Evolutionary conservation across 441 rosid genomes (phyloP), one percentile per base, ranked within the genome.

Genomic region (Kokia cookei): DNA sequence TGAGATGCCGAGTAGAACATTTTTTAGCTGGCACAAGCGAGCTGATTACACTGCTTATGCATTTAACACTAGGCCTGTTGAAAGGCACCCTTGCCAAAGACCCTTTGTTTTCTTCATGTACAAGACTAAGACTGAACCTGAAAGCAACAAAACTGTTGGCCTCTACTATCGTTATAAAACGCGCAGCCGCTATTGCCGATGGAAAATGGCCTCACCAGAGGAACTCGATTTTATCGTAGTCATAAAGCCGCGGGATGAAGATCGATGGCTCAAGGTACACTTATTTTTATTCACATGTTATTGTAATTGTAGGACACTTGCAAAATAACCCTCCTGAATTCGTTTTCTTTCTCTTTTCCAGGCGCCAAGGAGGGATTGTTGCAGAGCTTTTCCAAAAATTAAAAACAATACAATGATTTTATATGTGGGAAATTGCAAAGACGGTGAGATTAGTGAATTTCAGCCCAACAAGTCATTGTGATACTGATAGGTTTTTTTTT

Each of bases 281-380:
- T 9, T 37, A 47, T 8, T 3, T 4, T 1, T 27, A 26, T 50
- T 48, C 14, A 27, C 2, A n/a, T 15, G 15, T 8, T 50, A 29
- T 65, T 45, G 3, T 50, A 68, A 2, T 43, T 45, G 0, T 50
- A 68, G 15, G 8, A 50, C 42, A 29, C 42, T 26, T 12, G 35
- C 42, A 14, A n/a, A 29, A 7, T 35, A 42, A 19, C 7, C 69
- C 42, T 11, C 40, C n/a, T 27, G 45, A 8, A n/a, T 65, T 45
- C 43, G 0, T 73, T 78, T 55, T 8, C 2, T 35, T 37, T 45
- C 10, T 4, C 14, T 45, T 45, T 74, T 82, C 84, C 91, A 93
- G 97, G 85, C 97, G 40, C 92, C 94, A 2, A 92, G 94, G 72
- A 89, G 96, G 78, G 93, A 96, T 71, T 93, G 96, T 65, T 93